Base-by-base conservation (phyloP, 1,284 basidiomycete species). In the Ustilago curta region DNA sequence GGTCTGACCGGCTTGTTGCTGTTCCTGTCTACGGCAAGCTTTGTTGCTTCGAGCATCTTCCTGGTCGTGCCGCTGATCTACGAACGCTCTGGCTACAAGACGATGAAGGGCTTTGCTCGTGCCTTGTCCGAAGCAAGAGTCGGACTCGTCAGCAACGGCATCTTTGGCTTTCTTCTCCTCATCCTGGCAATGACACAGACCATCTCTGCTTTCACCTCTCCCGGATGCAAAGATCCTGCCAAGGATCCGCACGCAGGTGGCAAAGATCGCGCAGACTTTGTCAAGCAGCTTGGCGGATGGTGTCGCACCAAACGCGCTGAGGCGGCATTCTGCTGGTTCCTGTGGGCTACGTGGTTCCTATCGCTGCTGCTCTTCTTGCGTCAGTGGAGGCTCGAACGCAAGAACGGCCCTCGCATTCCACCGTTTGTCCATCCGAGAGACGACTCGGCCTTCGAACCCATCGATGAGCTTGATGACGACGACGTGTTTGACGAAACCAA, bases 351-450 rank as follows among this genome's bases (percentile, higher is more conserved):
- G 6, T 77, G 77, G 74, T 53, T 76, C 48, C 55, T 77, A 5
- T 72, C 77, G 6, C 51, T 77, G 47, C 56, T 79, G 11, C 73
- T 80, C 47, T 82, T 80, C 65, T 56, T 82, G 29, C 70, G 77
- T 11, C 63, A 77, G 56, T 82, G 80, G 80, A 74, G 65, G 29
- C 47, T 72, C 21, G 69, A 74, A 45, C 80, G 80, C 59, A 82
- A 81, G 70, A 77, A 80, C n/a, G 80, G 80, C 6, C 80, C 80
- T 7, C 68, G 80, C 37, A 81, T 81, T 43, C 79, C 79, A 8
- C 77, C 81, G 6, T 83, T 83, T 52, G 70, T 74, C 14, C 79
- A 81, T 44, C 78, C 80, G 0, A 70, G 59, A 35, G 74, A 81
- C 52, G 77, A 79, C 57, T 72, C 74, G 23, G 80, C 79, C 1